Conservation (phyloP, 2,329 filamentous ascomycete genomes). For the Fusarium cyanostomum region DNA sequence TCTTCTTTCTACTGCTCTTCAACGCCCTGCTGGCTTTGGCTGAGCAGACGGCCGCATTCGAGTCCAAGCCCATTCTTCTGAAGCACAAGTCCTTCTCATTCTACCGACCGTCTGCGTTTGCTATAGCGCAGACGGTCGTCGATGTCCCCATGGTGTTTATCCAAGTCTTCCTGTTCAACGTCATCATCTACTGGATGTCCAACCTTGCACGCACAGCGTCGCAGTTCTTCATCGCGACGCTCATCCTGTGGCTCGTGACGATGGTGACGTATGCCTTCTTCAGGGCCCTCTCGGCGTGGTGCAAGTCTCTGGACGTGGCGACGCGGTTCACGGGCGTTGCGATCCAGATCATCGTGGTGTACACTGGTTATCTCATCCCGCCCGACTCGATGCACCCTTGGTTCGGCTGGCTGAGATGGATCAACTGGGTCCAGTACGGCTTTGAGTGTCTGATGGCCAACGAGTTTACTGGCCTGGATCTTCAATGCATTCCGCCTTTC, state of each 20-base stretch:
- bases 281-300: conserved; percentile 66
- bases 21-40: conserved; percentile 74
- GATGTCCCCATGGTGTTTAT: conserved; percentile 71
- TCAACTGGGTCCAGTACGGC: conserved; percentile 73
- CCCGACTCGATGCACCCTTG: conserved; percentile 62
- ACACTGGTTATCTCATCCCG: conserved; percentile 72
- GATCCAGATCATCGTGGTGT: conserved; percentile 72
- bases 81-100: conserved; percentile 78
- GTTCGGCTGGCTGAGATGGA: conserved; percentile 77
- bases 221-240: conserved; percentile 72
- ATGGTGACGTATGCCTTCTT: conserved; percentile 68
- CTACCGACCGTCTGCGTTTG: conserved; percentile 68
- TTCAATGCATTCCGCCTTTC: conserved; percentile 67
- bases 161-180: conserved; percentile 73
- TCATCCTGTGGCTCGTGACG: conserved; percentile 68
- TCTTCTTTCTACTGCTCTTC: conserved; percentile 65
- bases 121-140: conserved; percentile 64
- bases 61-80: conserved; percentile 70
- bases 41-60: conserved; percentile 74
- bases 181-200: conserved; percentile 82
- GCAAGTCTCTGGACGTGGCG: conserved; percentile 69
- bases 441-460: conserved; percentile 75
- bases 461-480: conserved; percentile 65
- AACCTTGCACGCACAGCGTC: conserved; percentile 72
- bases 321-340: conserved; percentile 66